These are phyloP conservation scores for Fusarium lyarnte DNA, from an alignment of 2,329 filamentous ascomycete species.

Conservation along the genomic window DNA sequence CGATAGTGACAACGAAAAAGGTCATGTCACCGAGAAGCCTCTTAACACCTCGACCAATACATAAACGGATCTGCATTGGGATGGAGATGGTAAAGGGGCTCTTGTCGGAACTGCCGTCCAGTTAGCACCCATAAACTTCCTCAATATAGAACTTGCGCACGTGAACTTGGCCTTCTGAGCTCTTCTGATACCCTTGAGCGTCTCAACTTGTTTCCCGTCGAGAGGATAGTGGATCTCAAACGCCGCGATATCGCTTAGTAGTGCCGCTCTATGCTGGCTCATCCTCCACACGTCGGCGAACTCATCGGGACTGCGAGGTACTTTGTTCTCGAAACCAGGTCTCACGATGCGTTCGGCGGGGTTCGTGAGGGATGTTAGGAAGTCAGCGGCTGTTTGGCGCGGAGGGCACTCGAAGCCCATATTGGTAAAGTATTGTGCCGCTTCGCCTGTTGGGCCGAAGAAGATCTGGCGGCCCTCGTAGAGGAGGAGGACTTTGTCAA, in stretches of 20 bases:
- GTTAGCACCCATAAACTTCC: background rate
- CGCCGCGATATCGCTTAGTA: slow-evolving; percentile 45
- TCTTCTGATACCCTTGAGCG: slow-evolving; percentile 4
- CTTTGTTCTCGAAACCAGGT: slow-evolving; percentile 39
- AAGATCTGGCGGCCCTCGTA: slow-evolving; percentile 74
- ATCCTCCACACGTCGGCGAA: slow-evolving; percentile 47
- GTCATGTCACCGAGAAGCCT: slow-evolving; percentile 32
- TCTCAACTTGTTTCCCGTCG: slow-evolving; percentile 31
- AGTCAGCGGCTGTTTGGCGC: slow-evolving; percentile 74
- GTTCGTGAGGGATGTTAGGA: slow-evolving; percentile 65
- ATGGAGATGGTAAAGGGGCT: slow-evolving; percentile 58
- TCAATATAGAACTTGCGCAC: background rate
- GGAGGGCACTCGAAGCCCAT: slow-evolving; percentile 65
- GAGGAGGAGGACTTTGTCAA: slow-evolving; percentile 74
- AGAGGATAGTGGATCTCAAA: slow-evolving; percentile 40
- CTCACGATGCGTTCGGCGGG: slow-evolving; percentile 46
- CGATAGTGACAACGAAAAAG: slow-evolving; percentile 22
- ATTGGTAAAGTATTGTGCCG: slow-evolving; percentile 38
- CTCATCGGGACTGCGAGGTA: slow-evolving; percentile 49
- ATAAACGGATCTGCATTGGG: slow-evolving; percentile 55
- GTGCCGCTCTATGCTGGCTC: slow-evolving; percentile 30
- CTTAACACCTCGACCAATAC: slow-evolving; percentile 46
- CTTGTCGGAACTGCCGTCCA: background rate
- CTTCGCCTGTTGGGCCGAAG: slow-evolving; percentile 29
- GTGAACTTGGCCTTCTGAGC: slow-evolving; percentile 23